phyloP scores from a whole-genome alignment of 768 basidiomycete genomes.

The Trametes elegans region DNA sequence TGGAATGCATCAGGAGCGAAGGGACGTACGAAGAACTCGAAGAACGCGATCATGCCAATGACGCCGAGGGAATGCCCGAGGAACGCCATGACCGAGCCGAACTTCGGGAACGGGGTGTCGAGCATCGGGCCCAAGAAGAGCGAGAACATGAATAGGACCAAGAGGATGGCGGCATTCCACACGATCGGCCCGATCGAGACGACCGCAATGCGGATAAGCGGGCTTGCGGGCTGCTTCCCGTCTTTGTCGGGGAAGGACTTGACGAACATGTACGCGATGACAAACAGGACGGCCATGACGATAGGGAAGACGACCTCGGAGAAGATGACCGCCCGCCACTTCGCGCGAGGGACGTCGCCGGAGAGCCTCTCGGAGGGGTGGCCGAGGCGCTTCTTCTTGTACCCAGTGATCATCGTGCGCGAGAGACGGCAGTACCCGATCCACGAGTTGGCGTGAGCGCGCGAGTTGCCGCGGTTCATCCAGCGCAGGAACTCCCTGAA shows the following conservation, averaged over 20 bases:
- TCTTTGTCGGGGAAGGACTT: constrained; percentile 74
- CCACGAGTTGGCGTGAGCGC: constrained; percentile 98
- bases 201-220: constrained; percentile 89
- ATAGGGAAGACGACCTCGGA: constrained; percentile 87
- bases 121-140: constrained; percentile 92
- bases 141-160: constrained; percentile 87
- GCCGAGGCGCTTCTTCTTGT: constrained; percentile 97
- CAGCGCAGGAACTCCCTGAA: constrained; percentile 93
- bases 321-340: constrained; percentile 86
- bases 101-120: constrained; percentile 78
- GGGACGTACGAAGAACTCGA: constrained; percentile 85
- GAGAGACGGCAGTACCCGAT: constrained; percentile 98
- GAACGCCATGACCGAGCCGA: constrained; percentile 90
- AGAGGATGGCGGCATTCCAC: constrained; percentile 86
- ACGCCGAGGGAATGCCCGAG: constrained; percentile 82
- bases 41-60: constrained; percentile 88
- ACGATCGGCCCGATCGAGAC: constrained; percentile 94
- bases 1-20: not conserved
- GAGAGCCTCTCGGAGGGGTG: constrained; percentile 97
- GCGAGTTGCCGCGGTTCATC: constrained; percentile 99
- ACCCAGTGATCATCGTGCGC: constrained; percentile 99
- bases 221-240: constrained; percentile 70
- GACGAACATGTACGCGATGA: constrained; percentile 89
- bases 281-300: constrained; percentile 81
- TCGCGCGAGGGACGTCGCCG: constrained; percentile 90